Conservation (phyloP, 2,329 filamentous ascomycete genomes). For the Dothistroma pini region DNA sequence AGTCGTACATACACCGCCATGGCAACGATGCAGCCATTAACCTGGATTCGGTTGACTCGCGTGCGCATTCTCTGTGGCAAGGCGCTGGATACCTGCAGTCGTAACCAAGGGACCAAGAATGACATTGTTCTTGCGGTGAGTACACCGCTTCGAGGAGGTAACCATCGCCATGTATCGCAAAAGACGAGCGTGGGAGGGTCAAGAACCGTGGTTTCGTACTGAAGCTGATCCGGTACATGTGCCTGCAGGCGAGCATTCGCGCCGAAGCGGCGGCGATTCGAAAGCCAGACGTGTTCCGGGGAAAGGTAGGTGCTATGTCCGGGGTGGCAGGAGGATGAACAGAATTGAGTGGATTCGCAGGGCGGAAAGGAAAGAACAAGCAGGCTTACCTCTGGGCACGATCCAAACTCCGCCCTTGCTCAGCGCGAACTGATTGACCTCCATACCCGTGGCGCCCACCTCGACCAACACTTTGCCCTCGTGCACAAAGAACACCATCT, state of each 20-base stretch:
- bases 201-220: not conserved
- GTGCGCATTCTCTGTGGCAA: not conserved
- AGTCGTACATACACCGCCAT: constrained; percentile 21
- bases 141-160: constrained; percentile 20
- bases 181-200: not conserved
- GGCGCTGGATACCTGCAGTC: constrained; percentile 14
- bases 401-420: constrained; percentile 88
- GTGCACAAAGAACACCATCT: constrained; percentile 93
- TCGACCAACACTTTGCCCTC: constrained; percentile 77
- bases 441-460: constrained; percentile 46
- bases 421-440: constrained; percentile 73
- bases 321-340: constrained; percentile 6
- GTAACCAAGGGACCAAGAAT: constrained; percentile 13
- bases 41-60: constrained; percentile 4
- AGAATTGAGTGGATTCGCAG: constrained; percentile 6
- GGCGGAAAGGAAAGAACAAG: constrained; percentile 17
- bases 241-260: not conserved
- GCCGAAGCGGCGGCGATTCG: constrained; percentile 14
- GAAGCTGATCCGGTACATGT: constrained; percentile 1
- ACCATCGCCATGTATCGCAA: not conserved
- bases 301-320: constrained; percentile 10
- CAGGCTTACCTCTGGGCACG: constrained; percentile 78
- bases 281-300: constrained; percentile 18
- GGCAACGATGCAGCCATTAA: constrained; percentile 2
- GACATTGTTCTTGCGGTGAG: constrained; percentile 22